Evolutionary conservation across 1,284 basidiomycete genomes (phyloP).

Genomic region (Exobasidium cylindrosporum): DNA sequence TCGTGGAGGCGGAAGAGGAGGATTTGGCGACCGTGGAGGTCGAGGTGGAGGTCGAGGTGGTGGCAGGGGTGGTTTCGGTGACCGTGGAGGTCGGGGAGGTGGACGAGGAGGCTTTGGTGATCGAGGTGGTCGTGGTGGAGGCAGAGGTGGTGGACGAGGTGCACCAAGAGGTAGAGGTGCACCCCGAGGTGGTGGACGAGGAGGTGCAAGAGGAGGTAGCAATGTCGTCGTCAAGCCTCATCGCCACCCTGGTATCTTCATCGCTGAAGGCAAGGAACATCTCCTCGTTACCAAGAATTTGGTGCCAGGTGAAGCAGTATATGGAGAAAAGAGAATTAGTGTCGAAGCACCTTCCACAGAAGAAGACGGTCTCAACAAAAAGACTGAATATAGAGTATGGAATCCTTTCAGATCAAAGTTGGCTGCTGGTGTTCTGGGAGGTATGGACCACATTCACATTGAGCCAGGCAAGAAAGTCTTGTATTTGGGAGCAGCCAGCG

Average conservation of each 20-base stretch:
- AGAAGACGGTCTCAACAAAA: conserved; percentile 62
- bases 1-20: conserved; percentile 60
- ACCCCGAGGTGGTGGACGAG: conserved; percentile 36
- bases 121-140: conserved; percentile 32
- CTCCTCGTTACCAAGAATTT: conserved; percentile 97
- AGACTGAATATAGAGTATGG: conserved; percentile 98
- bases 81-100: conserved; percentile 52
- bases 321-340: conserved; percentile 79
- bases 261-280: conserved; percentile 73
- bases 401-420: conserved; percentile 98
- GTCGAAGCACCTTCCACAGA: conserved; percentile 69
- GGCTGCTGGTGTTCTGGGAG: conserved; percentile 93
- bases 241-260: conserved; percentile 78
- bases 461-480: conserved; percentile 92
- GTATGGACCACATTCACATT: conserved; percentile 91
- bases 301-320: conserved; percentile 93
- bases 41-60: conserved; percentile 34
- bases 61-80: conserved; percentile 40
- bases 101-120: conserved; percentile 46
- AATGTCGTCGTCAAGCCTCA: conserved; percentile 84
- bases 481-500: conserved; percentile 92
- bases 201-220: conserved; percentile 68
- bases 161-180: conserved; percentile 43
- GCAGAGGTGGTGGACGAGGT: conserved; percentile 26
- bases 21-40: conserved; percentile 46